phyloP scores from a whole-genome alignment of 768 basidiomycete genomes.

The Phlegmacium glaucopus region DNA sequence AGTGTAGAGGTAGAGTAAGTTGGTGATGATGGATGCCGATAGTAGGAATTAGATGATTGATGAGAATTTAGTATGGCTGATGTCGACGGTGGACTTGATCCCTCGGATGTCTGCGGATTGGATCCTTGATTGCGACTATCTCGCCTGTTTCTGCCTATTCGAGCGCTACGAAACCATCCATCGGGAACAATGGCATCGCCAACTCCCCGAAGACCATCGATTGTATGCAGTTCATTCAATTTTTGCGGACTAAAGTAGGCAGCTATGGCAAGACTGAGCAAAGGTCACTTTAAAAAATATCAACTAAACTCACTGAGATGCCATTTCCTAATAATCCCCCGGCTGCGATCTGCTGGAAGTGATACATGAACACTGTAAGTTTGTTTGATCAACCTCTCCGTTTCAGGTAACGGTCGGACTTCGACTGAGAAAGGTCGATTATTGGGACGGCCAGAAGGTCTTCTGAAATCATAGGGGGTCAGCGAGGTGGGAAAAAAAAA shows the following conservation, averaged over 20 bases:
- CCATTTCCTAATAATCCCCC: constrained; percentile 67
- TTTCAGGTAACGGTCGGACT: constrained; percentile 40
- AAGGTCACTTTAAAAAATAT: constrained; percentile 1
- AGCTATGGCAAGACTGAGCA: constrained; percentile 45
- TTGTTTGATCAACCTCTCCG: constrained; percentile 74
- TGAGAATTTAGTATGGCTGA: constrained; percentile 19
- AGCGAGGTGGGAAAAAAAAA: constrained; percentile 3
- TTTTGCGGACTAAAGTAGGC: constrained; percentile 83
- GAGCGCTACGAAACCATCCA: constrained; percentile 77
- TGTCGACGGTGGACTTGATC: constrained; percentile 20
- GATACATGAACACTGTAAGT: constrained; percentile 81
- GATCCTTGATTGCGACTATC: constrained; percentile 42
- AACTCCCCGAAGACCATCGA: constrained; percentile 66
- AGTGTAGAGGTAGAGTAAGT: constrained; percentile 24
- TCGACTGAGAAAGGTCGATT: constrained; percentile 32
- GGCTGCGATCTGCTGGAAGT: constrained; percentile 49
- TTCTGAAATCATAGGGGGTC: constrained; percentile 12
- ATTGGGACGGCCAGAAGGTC: constrained; percentile 20
- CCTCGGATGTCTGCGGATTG: constrained; percentile 28
- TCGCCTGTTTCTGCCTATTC: constrained; percentile 59
- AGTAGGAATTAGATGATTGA: constrained; percentile 17
- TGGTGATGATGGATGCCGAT: constrained; percentile 18
- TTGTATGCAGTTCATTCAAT: constrained; percentile 65
- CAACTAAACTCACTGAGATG: constrained; percentile 62
- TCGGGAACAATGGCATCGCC: constrained; percentile 68